Percentiles rank a stretch among this genome's conserved stretches.
phyloP scores from a whole-genome alignment of 805 yeast species.

The Metschnikowia similis region DNA sequence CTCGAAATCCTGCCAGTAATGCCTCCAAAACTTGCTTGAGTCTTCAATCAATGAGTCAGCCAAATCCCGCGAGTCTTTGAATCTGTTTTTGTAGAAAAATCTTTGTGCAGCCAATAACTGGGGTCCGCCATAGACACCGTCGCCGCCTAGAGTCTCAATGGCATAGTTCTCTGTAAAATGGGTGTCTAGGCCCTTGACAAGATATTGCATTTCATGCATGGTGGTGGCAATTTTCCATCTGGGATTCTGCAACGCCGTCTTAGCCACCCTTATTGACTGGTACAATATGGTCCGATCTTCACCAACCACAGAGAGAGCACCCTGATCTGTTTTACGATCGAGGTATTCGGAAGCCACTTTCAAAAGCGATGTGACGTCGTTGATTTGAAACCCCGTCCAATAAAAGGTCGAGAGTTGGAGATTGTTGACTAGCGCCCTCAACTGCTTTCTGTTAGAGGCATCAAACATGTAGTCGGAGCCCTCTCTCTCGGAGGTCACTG shows the following conservation, averaged over 20 bases:
- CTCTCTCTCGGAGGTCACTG: slow-evolving; percentile 65
- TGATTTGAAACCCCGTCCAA: slow-evolving; percentile 68
- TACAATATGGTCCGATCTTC: slow-evolving; percentile 41
- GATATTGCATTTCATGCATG: slow-evolving; percentile 65
- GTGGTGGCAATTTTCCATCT: slow-evolving; percentile 57
- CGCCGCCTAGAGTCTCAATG: slow-evolving; percentile 31
- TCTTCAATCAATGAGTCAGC: slow-evolving; percentile 26
- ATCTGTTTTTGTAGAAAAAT: slow-evolving; percentile 50
- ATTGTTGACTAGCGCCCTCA: slow-evolving; percentile 55
- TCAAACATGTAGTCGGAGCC: slow-evolving; percentile 73
- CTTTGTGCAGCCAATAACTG: slow-evolving; percentile 50
- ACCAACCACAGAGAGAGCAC: slow-evolving; percentile 22
- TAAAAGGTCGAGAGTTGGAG: slow-evolving; percentile 64
- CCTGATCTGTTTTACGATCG: slow-evolving; percentile 28
- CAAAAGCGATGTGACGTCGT: slow-evolving; percentile 52
- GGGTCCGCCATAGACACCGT: slow-evolving; percentile 56
- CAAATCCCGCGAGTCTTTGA: slow-evolving; percentile 28
- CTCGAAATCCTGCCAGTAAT: slow-evolving; percentile 46
- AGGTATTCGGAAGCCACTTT: slow-evolving; percentile 45
- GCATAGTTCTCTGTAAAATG: slow-evolving; percentile 39
- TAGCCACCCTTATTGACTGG: slow-evolving; percentile 43
- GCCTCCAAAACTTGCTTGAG: slow-evolving; percentile 48
- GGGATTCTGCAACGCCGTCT: slow-evolving; percentile 46
- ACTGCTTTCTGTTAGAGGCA: slow-evolving; percentile 49
- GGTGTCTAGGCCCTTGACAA: slow-evolving; percentile 42